phyloP scores from a whole-genome alignment of 2,329 filamentous ascomycete species.

The Colletotrichum godetiae region DNA sequence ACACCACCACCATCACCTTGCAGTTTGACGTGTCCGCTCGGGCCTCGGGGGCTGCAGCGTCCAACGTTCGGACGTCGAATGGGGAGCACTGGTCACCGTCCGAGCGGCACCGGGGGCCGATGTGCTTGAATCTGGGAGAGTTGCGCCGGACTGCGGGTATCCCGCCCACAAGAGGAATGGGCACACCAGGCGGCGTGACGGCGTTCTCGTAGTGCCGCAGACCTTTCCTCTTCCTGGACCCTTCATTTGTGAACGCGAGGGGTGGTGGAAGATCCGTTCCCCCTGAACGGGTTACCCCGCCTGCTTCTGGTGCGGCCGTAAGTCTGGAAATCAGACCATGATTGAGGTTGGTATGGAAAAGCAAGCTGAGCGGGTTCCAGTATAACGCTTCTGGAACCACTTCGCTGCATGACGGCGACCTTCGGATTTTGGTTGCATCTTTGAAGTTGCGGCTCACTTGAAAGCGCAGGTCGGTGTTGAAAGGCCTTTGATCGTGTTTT shows the following conservation, averaged over 20 bases:
- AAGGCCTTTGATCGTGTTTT: neutral
- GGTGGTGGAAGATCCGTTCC: neutral
- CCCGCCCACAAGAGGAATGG: neutral
- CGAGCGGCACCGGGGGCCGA: conserved; percentile 5
- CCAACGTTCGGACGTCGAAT: conserved; percentile 13
- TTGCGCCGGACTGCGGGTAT: neutral
- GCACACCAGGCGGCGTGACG: neutral
- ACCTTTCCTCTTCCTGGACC: neutral
- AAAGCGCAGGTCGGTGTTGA: neutral
- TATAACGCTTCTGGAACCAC: neutral
- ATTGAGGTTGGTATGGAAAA: neutral
- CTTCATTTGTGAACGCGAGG: neutral
- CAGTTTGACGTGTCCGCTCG: conserved; percentile 31
- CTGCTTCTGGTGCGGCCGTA: neutral
- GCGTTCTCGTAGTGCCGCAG: neutral
- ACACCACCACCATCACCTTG: neutral
- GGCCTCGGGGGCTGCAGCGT: conserved; percentile 30
- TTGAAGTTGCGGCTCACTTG: neutral
- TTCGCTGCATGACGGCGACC: neutral
- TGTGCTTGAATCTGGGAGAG: conserved; percentile 1
- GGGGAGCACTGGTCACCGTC: conserved; percentile 8
- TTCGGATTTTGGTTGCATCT: neutral
- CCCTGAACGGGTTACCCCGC: neutral
- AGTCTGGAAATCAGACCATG: neutral
- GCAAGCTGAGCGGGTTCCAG: neutral